Base-by-base conservation (phyloP, 305 asterid species). In the Fraxinus latifolia region DNA sequence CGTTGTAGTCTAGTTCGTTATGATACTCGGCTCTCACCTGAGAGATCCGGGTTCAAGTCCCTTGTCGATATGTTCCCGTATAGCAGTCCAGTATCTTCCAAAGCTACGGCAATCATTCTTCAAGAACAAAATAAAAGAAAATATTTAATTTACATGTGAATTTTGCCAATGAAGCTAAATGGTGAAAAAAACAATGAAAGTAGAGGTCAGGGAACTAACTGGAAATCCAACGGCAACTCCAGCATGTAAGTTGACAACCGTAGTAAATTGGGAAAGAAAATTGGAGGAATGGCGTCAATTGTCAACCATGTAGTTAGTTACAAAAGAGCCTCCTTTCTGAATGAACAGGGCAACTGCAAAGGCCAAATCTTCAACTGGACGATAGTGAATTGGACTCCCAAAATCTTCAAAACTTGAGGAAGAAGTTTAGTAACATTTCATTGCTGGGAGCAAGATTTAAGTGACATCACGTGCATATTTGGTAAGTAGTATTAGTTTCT, bases 351-450 rank as follows among this genome's bases (percentile, higher is more conserved):
- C 97, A 79, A 95, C 93, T 55, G 93, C 95, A 81, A 95, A 94
- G 71, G 98, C 94, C 89, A 93, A 76, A 89, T 95, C 99, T 87
- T 95, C 96, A 37, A 91, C 97, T 0, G 99, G 99, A 23, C 98
- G 91, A 50, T 90, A 93, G 78, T 94, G 97, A 84, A 89, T 84
- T 4, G 97, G 93, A 82, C 93, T 89, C 9, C 99, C 99, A 86
- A 93, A 94, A 21, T 89, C 93, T 81, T 93, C 98, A 82, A 92
- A 95, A 98, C 99, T 93, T 84, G 25, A 85, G 19, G 77, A 60
- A 74, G 53, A 79, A 29, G 11, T 73, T 8, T 11, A 31, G 50
- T 73, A 60, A 70, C 72, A 60, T 29, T 21, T 23, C 58, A 72
- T 34, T 11, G 19, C 71, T 47, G 23, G 50, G 68, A 29, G 31